Evolutionary conservation across 2,329 filamentous ascomycete genomes (phyloP).

Genomic region (Paecilomyces variotii): DNA sequence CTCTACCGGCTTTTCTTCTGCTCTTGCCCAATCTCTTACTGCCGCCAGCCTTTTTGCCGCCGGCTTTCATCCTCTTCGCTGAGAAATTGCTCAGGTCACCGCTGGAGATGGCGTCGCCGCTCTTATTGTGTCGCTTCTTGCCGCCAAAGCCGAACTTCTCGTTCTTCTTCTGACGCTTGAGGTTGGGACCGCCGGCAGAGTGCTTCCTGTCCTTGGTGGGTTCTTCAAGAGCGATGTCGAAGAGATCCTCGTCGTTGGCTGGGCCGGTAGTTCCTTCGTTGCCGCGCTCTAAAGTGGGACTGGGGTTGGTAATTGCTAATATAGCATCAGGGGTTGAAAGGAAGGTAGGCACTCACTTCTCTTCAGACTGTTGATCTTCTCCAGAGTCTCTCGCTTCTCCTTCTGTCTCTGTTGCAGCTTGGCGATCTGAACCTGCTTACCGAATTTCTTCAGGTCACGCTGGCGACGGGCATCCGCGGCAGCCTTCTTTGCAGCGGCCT

Average conservation of each 20-base stretch:
- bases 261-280: conserved; percentile 57
- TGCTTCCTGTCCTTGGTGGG: conserved; percentile 50
- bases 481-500: conserved; percentile 87
- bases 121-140: conserved; percentile 89
- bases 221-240: conserved; percentile 79
- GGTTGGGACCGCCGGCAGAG: conserved; percentile 34
- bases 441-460: conserved; percentile 96
- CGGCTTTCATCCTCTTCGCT: conserved; percentile 73
- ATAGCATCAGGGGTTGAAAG: not conserved
- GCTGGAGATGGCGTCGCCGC: conserved; percentile 75
- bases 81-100: conserved; percentile 76
- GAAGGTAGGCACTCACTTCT: conserved; percentile 60
- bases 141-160: conserved; percentile 92
- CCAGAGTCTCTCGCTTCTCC: conserved; percentile 83
- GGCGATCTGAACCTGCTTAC: conserved; percentile 94
- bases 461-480: conserved; percentile 83
- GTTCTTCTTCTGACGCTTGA: conserved; percentile 88
- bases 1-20: conserved; percentile 30
- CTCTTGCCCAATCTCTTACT: conserved; percentile 45
- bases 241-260: conserved; percentile 72
- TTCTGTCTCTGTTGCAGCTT: conserved; percentile 92
- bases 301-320: not conserved
- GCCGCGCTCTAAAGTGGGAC: conserved; percentile 56
- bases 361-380: conserved; percentile 93
- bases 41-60: conserved; percentile 20